Base-by-base conservation (phyloP, 2,329 filamentous ascomycete genomes). In the Microdochium bolleyi region DNA sequence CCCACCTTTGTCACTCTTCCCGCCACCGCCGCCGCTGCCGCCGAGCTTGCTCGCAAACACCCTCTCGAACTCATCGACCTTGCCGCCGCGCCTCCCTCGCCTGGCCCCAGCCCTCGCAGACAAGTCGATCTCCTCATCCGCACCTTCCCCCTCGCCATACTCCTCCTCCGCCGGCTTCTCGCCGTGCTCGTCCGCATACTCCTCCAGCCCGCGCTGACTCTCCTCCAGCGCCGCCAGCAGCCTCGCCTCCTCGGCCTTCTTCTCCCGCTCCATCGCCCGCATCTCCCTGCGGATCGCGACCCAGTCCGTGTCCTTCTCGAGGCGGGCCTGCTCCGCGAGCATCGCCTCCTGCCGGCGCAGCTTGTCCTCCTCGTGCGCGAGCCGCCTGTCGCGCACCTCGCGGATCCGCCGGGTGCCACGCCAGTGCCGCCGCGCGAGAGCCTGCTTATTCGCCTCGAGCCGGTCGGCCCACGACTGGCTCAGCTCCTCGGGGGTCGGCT, bases 21-120 rank as follows among this genome's bases (percentile, higher is more conserved):
- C 13, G 41, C 41, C 41, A 41, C 37, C 19, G 16, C 41, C 13
- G 21, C 19, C 22, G 16, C 41, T 19, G 13, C 14, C 41, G 21
- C 14, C 13, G 14, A 46, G 41, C 19, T 46, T 46, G 21, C 21
- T 46, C 16, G 41, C 34, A 14, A 50, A 49, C 14, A 48, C 49
- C 22, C n/a, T 37, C 2, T 52, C 52, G 19, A 53, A 49, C 19
- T 51, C 52, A 7, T 24, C 44, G 34, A 52, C 8, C 16, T 38
- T 11, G 14, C 41, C 41, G 16, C 19, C 41, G 16, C 19, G 14
- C 22, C 22, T 11, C 16, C 41, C 19, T 21, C 19, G 41, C 41
- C 13, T 24, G 8, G 16, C 41, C 22, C 19, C n/a, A 2, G 9
- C 13, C 7, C 21, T 24, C 8, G 41, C 41, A 46, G 41, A 5